Conservation (phyloP, 2,329 filamentous ascomycete species). For the Penicillium sp. region DNA sequence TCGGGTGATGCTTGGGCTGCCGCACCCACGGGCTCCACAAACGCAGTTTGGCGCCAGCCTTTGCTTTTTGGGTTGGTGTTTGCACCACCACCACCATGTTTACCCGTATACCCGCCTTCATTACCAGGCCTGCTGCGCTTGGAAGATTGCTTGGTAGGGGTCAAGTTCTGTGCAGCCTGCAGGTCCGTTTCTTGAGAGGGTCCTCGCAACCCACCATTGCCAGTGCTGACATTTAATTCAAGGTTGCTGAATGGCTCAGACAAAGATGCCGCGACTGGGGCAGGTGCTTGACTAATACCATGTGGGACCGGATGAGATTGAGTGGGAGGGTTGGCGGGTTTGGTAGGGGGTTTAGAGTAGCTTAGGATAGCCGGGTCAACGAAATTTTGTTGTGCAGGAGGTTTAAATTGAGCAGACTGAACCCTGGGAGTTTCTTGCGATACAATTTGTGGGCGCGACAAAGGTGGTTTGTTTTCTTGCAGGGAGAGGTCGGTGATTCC, state of each 20-base stretch:
- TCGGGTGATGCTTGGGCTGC: constrained; percentile 44
- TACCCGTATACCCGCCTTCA: constrained; percentile 43
- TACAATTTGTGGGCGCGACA: constrained; percentile 19
- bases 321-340: constrained; percentile 13
- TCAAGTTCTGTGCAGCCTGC: constrained; percentile 20
- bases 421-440: constrained; percentile 16
- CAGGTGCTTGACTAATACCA: constrained; percentile 25
- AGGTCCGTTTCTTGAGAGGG: constrained; percentile 16
- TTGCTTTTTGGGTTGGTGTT: constrained; percentile 53
- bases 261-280: constrained; percentile 39
- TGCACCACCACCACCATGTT: constrained; percentile 32
- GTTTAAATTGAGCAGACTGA: constrained; percentile 11
- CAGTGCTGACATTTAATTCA: constrained; percentile 33
- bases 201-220: constrained; percentile 11
- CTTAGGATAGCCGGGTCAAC: constrained; percentile 84
- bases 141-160: constrained; percentile 24
- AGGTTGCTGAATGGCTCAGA: constrained; percentile 49
- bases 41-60: constrained; percentile 68
- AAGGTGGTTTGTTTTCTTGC: constrained; percentile 17
- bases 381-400: constrained; percentile 54
- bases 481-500: constrained; percentile 58
- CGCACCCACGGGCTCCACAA: constrained; percentile 54
- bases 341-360: constrained; percentile 47
- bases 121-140: constrained; percentile 49
- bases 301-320: constrained; percentile 13